These are phyloP conservation scores for Bipolaris cookei DNA, from an alignment of 2,329 filamentous ascomycete species.

Conservation along the genomic window DNA sequence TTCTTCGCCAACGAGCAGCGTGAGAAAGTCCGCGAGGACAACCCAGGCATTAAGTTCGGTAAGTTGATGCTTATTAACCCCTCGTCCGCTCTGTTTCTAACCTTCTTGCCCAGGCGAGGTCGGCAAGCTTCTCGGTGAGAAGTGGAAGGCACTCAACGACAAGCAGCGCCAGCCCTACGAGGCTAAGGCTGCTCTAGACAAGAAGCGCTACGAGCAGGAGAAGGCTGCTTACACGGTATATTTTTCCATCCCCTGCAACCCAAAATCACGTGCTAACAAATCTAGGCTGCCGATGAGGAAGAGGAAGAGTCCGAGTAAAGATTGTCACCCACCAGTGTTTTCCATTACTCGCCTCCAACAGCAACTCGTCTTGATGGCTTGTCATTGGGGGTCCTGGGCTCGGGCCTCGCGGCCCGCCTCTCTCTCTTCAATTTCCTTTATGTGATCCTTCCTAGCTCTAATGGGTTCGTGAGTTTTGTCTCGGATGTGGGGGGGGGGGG, in stretches of 20 bases:
- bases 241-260: background rate
- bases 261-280: slow-evolving; percentile 19
- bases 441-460: slow-evolving; percentile 33
- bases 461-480: slow-evolving; percentile 28
- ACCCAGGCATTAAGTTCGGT: slow-evolving; percentile 97
- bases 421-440: slow-evolving; percentile 30
- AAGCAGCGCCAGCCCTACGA: slow-evolving; percentile 94
- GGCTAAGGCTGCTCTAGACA: slow-evolving; percentile 93
- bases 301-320: slow-evolving; percentile 52
- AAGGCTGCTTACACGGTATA: slow-evolving; percentile 73
- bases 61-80: slow-evolving; percentile 43
- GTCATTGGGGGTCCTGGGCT: slow-evolving; percentile 30
- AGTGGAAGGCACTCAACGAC: slow-evolving; percentile 95
- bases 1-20: slow-evolving; percentile 99
- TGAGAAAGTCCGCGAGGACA: slow-evolving; percentile 97
- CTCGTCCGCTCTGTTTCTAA: slow-evolving; percentile 22
- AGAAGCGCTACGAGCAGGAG: slow-evolving; percentile 99
- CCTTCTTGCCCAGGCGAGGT: slow-evolving; percentile 73
- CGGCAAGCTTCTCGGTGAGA: slow-evolving; percentile 96
- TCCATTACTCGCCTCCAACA: slow-evolving; percentile 16
- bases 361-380: slow-evolving; percentile 38
- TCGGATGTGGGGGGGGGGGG: slow-evolving; percentile 17
- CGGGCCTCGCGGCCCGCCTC: background rate
- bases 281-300: slow-evolving; percentile 44
- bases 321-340: slow-evolving; percentile 12